Base-by-base conservation (phyloP, 768 basidiomycete genomes). In the Serendipita sp. region DNA sequence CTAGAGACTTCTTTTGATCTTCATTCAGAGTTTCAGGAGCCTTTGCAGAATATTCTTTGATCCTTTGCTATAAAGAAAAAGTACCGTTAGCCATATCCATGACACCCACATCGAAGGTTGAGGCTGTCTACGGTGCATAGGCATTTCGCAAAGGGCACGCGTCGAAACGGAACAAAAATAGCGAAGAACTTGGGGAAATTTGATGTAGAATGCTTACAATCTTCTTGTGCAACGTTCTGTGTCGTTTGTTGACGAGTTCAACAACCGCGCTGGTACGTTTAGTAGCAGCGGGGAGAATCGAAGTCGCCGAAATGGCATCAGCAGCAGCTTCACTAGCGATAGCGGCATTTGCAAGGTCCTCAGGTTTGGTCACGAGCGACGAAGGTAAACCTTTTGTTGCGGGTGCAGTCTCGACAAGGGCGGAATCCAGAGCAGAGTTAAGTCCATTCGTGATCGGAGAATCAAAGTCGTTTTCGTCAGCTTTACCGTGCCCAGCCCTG, bases 221-320 rank as follows among this genome's bases (percentile, higher is more conserved):
- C 76, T 93, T 94, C 79, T 93, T 93, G 64, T 78, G 80, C 24
- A 89, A 80, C 45, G 81, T 78, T 68, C 89, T 88, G 70, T 89
- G 74, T 60, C 91, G 81, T 75, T 92, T 93, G 70, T 79, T 78
- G 67, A 94, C 75, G 67, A 94, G 80, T 53, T 93, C 90, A 63
- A 86, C 82, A 65, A 88, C 80, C 5, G 90, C 85, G 67, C 86
- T 88, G 16, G 72, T 74, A 72, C 84, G 88, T 37, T 68, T 68
- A 45, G 56, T 10, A 47, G 64, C 58, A 65, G 77, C 69, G 45
- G 60, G 66, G 65, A 69, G 66, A 56, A 71, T 65, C 45, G 79
- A 79, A 32, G 82, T 82, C 66, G 60, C 64, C 41, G 65, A 54
- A 34, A 81, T 82, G 3, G 76, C 7, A n/a, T 51, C 48, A 51